Conservation (phyloP, 306 rosid genomes). For the Parietaria judaica region DNA sequence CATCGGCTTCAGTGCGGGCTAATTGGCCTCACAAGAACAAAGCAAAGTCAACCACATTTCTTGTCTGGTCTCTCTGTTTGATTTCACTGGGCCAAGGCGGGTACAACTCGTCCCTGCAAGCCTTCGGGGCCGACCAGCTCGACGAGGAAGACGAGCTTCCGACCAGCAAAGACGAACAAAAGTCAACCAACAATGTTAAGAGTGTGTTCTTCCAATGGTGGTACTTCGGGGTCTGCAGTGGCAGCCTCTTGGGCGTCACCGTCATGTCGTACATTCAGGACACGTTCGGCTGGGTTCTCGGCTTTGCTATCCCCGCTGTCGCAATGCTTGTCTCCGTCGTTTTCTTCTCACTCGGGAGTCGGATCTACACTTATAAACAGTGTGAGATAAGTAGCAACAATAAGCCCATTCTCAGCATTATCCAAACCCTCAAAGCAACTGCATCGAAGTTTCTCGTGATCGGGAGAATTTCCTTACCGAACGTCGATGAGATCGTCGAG, state of each 20-base stretch:
- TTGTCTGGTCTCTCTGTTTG: constrained; percentile 62
- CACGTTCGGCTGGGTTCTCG: constrained; percentile 80
- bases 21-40: constrained; percentile 39
- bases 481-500: constrained; percentile 39
- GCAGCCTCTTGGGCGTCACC: constrained; percentile 76
- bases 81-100: constrained; percentile 88
- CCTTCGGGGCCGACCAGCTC: constrained; percentile 86
- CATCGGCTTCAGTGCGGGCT: constrained; percentile 54
- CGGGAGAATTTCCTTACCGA: constrained; percentile 34
- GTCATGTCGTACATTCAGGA: constrained; percentile 93
- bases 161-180: constrained; percentile 37
- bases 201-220: constrained; percentile 69
- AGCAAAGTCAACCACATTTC: constrained; percentile 49
- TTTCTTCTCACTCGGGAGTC: constrained; percentile 58
- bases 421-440: constrained; percentile 42
- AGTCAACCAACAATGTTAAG: constrained; percentile 25
- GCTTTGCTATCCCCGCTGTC: constrained; percentile 73
- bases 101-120: constrained; percentile 86
- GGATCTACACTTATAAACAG: constrained; percentile 47
- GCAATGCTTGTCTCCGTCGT: constrained; percentile 51
- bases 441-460: constrained; percentile 39
- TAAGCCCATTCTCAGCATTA: constrained; percentile 21
- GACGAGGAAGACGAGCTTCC: constrained; percentile 69
- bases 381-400: constrained; percentile 14
- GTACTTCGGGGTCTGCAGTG: constrained; percentile 86